phyloP scores from a whole-genome alignment of 805 yeast genomes.

The Candida ficus region DNA sequence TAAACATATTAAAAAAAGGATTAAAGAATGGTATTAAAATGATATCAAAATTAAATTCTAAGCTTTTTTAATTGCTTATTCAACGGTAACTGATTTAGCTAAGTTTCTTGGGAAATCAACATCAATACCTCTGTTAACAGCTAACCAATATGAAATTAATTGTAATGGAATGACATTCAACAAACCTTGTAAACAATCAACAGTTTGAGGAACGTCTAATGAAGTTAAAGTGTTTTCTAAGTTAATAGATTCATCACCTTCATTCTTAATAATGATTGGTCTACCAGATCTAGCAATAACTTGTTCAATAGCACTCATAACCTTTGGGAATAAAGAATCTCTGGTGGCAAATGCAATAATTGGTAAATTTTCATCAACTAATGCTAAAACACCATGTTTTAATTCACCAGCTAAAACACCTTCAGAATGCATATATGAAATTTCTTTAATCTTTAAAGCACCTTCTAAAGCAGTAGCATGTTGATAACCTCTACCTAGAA shows the following conservation, averaged over 20 bases:
- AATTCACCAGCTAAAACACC: slow-evolving; percentile 99
- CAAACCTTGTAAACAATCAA: slow-evolving; percentile 96
- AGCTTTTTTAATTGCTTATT: slow-evolving; percentile 34
- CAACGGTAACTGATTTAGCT: slow-evolving; percentile 98
- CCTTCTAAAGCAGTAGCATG: slow-evolving; percentile 97
- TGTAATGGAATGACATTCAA: slow-evolving; percentile 93
- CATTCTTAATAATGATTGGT: slow-evolving; percentile 89
- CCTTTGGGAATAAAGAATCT: slow-evolving; percentile 94
- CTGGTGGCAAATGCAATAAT: slow-evolving; percentile 94
- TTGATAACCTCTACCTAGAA: slow-evolving; percentile 97
- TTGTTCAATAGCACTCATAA: slow-evolving; percentile 91
- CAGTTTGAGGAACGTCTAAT: slow-evolving; percentile 90
- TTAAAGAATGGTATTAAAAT: too few relatives aligned
- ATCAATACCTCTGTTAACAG: slow-evolving; percentile 89
- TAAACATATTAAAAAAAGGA: too few relatives aligned
- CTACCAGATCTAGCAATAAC: slow-evolving; percentile 96
- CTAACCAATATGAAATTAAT: slow-evolving; percentile 94
- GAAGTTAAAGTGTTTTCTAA: slow-evolving; percentile 57
- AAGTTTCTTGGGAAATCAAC: slow-evolving; percentile 98
- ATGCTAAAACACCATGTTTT: slow-evolving; percentile 96
- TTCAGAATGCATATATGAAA: slow-evolving; percentile 98
- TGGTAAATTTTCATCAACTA: slow-evolving; percentile 91
- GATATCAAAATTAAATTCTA: too few relatives aligned
- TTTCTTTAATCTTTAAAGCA: slow-evolving; percentile 96
- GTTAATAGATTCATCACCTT: slow-evolving; percentile 61